These are phyloP conservation scores for Diddensiella caesifluorescens DNA, from an alignment of 805 yeast genomes.

Conservation along the genomic window DNA sequence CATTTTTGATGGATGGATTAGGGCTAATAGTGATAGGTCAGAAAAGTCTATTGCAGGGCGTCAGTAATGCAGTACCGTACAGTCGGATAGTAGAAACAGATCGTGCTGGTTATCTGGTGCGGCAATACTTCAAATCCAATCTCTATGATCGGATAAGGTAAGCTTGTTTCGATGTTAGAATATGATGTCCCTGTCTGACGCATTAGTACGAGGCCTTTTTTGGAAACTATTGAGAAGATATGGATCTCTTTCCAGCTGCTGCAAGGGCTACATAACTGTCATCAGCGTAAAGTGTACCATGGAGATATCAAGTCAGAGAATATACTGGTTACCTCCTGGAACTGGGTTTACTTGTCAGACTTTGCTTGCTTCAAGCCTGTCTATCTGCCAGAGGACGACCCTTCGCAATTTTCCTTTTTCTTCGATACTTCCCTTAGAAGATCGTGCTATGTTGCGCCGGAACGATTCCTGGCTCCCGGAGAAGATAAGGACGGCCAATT, in stretches of 20 bases:
- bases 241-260: constrained; percentile 83
- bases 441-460: constrained; percentile 91
- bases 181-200: neutral
- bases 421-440: constrained; percentile 87
- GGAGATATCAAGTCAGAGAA: constrained; percentile 94
- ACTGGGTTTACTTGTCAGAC: constrained; percentile 78
- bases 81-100: constrained; percentile 75
- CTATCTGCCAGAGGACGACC: constrained; percentile 84
- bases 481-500: constrained; percentile 33
- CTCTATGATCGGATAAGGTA: constrained; percentile 72
- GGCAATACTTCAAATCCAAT: constrained; percentile 75
- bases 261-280: constrained; percentile 57
- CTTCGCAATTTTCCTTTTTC: constrained; percentile 84
- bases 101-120: constrained; percentile 82
- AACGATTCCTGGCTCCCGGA: constrained; percentile 52
- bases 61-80: constrained; percentile 67
- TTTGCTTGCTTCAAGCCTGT: constrained; percentile 84
- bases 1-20: constrained; percentile 2
- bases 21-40: constrained; percentile 20
- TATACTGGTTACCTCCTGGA: constrained; percentile 79
- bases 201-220: constrained; percentile 73
- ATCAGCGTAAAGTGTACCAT: constrained; percentile 57
- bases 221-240: constrained; percentile 71
- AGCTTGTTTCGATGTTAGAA: neutral
- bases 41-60: constrained; percentile 39